Percentiles rank a stretch among this genome's conserved stretches.
Evolutionary conservation across 179 eudicot species (phyloP).

Genomic region (Silene noctiflora): DNA sequence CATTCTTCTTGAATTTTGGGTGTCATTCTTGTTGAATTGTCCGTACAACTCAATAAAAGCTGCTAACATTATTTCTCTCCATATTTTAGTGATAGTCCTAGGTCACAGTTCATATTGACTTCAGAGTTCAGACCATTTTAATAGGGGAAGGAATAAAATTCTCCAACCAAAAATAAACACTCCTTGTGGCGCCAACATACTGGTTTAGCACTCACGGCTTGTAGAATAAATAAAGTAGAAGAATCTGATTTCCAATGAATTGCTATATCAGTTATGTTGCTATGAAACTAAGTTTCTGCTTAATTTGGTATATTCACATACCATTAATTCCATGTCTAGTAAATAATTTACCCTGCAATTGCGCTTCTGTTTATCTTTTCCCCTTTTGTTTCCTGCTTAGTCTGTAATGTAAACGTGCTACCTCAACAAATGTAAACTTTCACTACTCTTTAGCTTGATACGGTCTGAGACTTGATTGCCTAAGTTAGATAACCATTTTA

Average conservation of each 20-base stretch:
- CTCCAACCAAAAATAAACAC: too few species aligned
- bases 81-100: too few species aligned
- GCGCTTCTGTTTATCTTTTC: background rate
- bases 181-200: too few species aligned
- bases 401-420: background rate
- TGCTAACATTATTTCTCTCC: too few species aligned
- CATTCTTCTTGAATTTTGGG: too few species aligned
- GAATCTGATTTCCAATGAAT: background rate
- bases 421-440: conserved; percentile 12
- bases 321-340: background rate
- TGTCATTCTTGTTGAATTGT: too few species aligned
- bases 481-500: conserved; percentile 7
- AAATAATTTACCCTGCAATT: background rate
- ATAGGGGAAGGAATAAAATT: too few species aligned
- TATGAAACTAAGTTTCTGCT: background rate
- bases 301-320: background rate
- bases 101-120: too few species aligned
- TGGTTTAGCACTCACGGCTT: too few species aligned
- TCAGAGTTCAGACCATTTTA: too few species aligned
- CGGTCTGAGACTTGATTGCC: background rate
- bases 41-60: too few species aligned
- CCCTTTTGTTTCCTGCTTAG: background rate
- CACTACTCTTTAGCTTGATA: conserved; percentile 2
- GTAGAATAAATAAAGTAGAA: background rate
- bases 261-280: background rate